Evolutionary conservation across 2,329 filamentous ascomycete species (phyloP).

Genomic region (Cladosporium sphaerospermum): DNA sequence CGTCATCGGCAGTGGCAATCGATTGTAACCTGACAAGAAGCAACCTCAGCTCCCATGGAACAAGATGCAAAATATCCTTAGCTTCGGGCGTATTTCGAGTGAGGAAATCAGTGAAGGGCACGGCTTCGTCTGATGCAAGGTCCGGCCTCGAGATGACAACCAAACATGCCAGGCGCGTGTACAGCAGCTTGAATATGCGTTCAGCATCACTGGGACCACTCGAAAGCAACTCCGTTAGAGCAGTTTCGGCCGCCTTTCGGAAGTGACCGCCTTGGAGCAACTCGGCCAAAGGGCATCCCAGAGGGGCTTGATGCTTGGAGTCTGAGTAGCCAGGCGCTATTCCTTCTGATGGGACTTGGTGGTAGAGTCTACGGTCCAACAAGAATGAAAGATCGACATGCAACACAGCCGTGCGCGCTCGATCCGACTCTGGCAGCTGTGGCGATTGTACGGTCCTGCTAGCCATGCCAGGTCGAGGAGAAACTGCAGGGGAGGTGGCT

Average conservation of each 20-base stretch:
- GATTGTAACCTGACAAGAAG: slow-evolving; percentile 78
- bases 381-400: slow-evolving; percentile 73
- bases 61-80: slow-evolving; percentile 55
- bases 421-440: slow-evolving; percentile 17
- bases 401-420: background rate
- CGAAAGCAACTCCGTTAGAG: slow-evolving; percentile 36
- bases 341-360: slow-evolving; percentile 62
- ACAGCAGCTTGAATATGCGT: slow-evolving; percentile 69
- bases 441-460: slow-evolving; percentile 6
- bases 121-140: slow-evolving; percentile 54
- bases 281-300: slow-evolving; percentile 58
- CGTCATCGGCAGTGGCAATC: slow-evolving; percentile 75
- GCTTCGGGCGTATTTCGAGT: slow-evolving; percentile 41
- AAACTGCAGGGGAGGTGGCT: slow-evolving; percentile 21
- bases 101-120: slow-evolving; percentile 53
- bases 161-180: slow-evolving; percentile 74
- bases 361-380: slow-evolving; percentile 73
- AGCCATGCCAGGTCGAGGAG: slow-evolving; percentile 7
- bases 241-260: slow-evolving; percentile 49
- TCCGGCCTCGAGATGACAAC: slow-evolving; percentile 65
- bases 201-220: slow-evolving; percentile 51
- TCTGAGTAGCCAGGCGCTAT: slow-evolving; percentile 62
- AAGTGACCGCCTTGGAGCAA: slow-evolving; percentile 72
- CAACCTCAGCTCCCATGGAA: slow-evolving; percentile 82
- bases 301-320: slow-evolving; percentile 56